Base-by-base conservation (phyloP, 371 early-diverging fungal genomes). In the Nematocida ironsii region DNA sequence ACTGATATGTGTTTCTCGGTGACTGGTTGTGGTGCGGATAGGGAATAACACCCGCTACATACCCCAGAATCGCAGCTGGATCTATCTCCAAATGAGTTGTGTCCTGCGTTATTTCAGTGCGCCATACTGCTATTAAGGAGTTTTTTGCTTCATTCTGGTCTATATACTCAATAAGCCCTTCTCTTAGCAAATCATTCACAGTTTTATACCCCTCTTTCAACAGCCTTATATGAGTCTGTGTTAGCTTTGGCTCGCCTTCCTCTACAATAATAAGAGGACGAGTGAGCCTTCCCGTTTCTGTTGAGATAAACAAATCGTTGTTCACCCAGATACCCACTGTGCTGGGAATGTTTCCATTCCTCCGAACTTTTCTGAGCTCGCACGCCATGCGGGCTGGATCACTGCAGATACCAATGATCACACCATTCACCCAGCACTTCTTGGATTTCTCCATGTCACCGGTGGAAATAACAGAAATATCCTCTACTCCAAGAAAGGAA, bases 1-100 rank as follows among this genome's bases (percentile, higher is more conserved):
- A 98, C 89, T 95, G 95, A 84, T 91, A 93, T 44, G 98, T 98
- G 89, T 98, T 98, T 89, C 98, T 92, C 44, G 98, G 98, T 69
- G 94, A 93, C 88, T 98, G 98, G 89, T 99, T 98, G 89, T 98
- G 98, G 89, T 99, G 94, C 44, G 98, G 98, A 88, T 94, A 98
- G 56, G 99, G 99, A 90, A 99, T 96, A 54, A 98, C 88, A 3
- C 96, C 95, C 9, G 98, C 98, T 5, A 95, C 95, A 60, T 94
- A 94, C 72, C 98, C 97, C 61, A 96, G 90, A 48, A 98, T 90
- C 42, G 95, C 94, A 83, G 93, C 95, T 27, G 97, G 96, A 58
- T 95, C 94, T 73, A 99, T 96, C 89, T 99, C 99, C 33, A 96
- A 87, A 88, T 99, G 99, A 16, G 96, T 95, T 11, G 93, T 93